Evolutionary conservation across 441 rosid species (phyloP).

Genomic region (Metrosideros polymorpha): DNA sequence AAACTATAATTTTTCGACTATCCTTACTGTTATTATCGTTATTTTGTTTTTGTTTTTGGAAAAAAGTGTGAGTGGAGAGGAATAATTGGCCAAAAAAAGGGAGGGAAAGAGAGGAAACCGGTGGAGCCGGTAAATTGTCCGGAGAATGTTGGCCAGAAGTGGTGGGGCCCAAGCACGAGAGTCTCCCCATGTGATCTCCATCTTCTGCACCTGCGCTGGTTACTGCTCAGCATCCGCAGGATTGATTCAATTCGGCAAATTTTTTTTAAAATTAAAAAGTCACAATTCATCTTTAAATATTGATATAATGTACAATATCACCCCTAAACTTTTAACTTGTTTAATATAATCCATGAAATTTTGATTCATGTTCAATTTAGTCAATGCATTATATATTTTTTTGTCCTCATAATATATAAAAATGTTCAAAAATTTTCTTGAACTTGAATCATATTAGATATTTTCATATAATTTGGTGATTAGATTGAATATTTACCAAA

Average conservation of each 20-base stretch:
- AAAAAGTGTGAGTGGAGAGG: background rate
- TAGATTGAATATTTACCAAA: no score
- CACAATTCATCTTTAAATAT: no score
- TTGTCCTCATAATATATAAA: no score
- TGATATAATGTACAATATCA: no score
- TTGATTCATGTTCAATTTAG: no score
- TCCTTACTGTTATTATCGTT: background rate
- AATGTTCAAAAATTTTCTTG: no score
- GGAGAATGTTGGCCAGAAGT: background rate
- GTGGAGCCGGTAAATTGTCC: constrained; percentile 3
- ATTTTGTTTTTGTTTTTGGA: background rate
- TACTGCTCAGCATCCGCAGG: background rate
- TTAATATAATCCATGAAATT: no score
- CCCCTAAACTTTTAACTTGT: no score
- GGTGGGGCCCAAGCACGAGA: background rate
- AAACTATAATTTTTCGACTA: background rate
- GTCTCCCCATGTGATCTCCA: background rate
- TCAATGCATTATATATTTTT: no score
- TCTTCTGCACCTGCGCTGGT: background rate
- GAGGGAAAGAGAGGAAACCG: background rate
- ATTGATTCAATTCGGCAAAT: background rate
- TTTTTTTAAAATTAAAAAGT: no score
- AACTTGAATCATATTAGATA: no score
- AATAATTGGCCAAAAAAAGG: background rate
- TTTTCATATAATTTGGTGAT: no score